phyloP scores from a whole-genome alignment of 441 rosid genomes.

The Iberis amara region DNA sequence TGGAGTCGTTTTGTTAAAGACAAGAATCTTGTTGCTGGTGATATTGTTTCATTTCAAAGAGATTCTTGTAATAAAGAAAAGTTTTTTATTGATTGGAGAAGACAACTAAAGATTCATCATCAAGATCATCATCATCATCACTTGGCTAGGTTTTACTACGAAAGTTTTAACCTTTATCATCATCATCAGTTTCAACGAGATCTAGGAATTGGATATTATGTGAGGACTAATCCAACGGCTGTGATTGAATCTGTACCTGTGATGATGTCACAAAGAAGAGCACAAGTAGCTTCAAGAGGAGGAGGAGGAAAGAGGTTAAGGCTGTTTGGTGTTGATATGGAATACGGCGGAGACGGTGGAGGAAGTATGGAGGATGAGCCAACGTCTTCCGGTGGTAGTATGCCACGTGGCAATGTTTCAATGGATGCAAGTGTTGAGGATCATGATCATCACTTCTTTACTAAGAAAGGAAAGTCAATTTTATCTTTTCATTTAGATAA shows the following conservation, averaged over 20 bases:
- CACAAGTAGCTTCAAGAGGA: conserved; percentile 16
- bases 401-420: conserved; percentile 21
- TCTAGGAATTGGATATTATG: conserved; percentile 35
- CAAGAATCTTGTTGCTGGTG: conserved; percentile 35
- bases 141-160: conserved; percentile 48
- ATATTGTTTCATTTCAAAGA: conserved; percentile 65
- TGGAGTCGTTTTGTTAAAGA: conserved; percentile 96
- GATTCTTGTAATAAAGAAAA: conserved; percentile 55
- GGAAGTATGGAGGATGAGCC: conserved; percentile 30
- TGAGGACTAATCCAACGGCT: conserved; percentile 25
- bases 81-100: conserved; percentile 80
- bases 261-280: neutral
- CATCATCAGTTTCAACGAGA: conserved; percentile 31
- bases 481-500: conserved; percentile 48
- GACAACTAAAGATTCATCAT: conserved; percentile 46
- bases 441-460: conserved; percentile 32
- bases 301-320: conserved; percentile 41
- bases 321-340: conserved; percentile 58
- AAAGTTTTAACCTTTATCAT: conserved; percentile 25
- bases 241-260: conserved; percentile 32
- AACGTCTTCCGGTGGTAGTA: conserved; percentile 28
- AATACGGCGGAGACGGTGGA: conserved; percentile 19
- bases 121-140: neutral
- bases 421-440: conserved; percentile 10
- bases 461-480: conserved; percentile 60